These are phyloP conservation scores for Crucibulum laeve DNA, from an alignment of 768 basidiomycete species.

Conservation along the genomic window DNA sequence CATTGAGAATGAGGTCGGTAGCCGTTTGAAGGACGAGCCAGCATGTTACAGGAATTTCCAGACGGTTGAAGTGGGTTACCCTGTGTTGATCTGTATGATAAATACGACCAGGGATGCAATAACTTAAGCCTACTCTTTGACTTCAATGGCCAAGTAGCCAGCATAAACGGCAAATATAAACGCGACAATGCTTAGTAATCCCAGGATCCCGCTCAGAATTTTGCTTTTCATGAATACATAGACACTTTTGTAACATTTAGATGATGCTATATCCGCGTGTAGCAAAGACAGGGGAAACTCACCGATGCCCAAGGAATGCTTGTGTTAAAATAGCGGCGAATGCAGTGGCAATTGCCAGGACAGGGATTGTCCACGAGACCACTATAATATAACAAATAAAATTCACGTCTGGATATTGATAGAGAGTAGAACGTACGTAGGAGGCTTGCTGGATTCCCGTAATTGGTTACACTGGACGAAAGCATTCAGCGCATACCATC, in stretches of 20 bases:
- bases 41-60: constrained; percentile 38
- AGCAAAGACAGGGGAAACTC: constrained; percentile 9
- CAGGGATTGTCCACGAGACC: constrained; percentile 45
- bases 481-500: background rate
- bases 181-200: constrained; percentile 30
- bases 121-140: constrained; percentile 32
- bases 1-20: constrained; percentile 40
- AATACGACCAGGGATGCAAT: background rate
- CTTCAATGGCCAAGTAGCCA: constrained; percentile 37
- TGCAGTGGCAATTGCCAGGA: constrained; percentile 42
- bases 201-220: constrained; percentile 27
- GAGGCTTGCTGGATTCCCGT: constrained; percentile 30
- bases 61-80: constrained; percentile 32
- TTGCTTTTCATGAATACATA: constrained; percentile 30
- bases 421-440: constrained; percentile 15
- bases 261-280: background rate
- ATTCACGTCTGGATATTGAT: background rate
- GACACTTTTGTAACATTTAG: constrained; percentile 19
- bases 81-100: constrained; percentile 17
- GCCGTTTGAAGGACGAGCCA: constrained; percentile 44
- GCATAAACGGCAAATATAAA: constrained; percentile 39
- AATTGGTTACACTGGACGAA: constrained; percentile 31
- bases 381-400: constrained; percentile 16
- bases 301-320: constrained; percentile 42
- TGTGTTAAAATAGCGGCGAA: constrained; percentile 48